A percentile compares a stretch with the other conserved stretches of the same genome.
Conservation (phyloP, 2,329 filamentous ascomycete genomes). For the Diaporthe citri region DNA sequence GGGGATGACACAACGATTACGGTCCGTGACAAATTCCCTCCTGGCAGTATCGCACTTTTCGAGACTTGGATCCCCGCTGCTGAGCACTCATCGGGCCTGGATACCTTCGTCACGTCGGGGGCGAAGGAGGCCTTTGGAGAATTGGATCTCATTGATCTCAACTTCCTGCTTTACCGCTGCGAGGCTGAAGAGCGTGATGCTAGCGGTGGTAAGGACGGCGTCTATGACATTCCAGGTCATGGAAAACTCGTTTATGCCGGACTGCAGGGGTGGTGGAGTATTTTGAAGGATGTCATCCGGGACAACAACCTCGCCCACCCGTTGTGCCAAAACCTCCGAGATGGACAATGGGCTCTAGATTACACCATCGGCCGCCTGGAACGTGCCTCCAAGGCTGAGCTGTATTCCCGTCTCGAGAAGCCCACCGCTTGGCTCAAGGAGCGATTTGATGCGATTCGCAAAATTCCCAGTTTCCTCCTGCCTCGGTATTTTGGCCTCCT, state of each 20-base stretch:
- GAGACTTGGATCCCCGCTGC: conserved; percentile 95
- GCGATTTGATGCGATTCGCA: conserved; percentile 87
- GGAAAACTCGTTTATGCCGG: conserved; percentile 93
- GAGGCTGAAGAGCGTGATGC: conserved; percentile 88
- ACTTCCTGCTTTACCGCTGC: conserved; percentile 91
- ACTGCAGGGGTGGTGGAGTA: conserved; percentile 98
- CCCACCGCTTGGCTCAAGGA: conserved; percentile 84
- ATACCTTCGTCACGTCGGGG: conserved; percentile 87
- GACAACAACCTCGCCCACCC: conserved; percentile 95
- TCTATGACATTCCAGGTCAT: conserved; percentile 86
- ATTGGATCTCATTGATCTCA: conserved; percentile 84
- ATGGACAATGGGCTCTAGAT: conserved; percentile 93
- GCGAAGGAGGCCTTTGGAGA: conserved; percentile 82
- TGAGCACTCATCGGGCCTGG: conserved; percentile 85
- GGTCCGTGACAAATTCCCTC: conserved; percentile 86
- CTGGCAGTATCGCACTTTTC: conserved; percentile 93
- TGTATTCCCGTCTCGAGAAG: conserved; percentile 72
- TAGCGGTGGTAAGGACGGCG: conserved; percentile 85
- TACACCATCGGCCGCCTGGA: conserved; percentile 86
- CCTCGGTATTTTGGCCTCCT: conserved; percentile 95
- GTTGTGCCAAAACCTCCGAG: conserved; percentile 90
- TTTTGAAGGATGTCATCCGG: conserved; percentile 84
- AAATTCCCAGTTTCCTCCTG: conserved; percentile 87
- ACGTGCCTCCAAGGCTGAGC: conserved; percentile 73
- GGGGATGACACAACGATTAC: conserved; percentile 83